Base-by-base conservation (phyloP, 208 protist species). In the Leishmania braziliensis region DNA sequence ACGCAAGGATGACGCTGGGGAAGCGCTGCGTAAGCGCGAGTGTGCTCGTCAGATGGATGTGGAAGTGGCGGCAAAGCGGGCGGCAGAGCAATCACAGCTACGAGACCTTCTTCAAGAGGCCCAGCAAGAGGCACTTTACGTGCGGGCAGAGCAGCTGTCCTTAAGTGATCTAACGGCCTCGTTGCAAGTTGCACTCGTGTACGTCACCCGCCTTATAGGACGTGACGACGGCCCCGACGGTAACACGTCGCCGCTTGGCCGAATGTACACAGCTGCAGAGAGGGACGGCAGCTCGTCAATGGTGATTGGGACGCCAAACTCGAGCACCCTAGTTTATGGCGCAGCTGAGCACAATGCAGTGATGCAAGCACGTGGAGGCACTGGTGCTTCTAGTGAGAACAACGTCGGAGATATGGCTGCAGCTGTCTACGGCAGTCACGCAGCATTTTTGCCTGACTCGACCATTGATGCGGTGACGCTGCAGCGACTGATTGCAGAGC, bases 401-500 rank as follows among this genome's bases (percentile, higher is more conserved):
- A 2, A 5, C 20, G 9, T 4, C 68, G 20, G 43, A 33, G 43
- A n/a, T 72, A 51, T 18, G 3, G 62, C 43, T 18, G 48, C 63
- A 33, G 76, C 60, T 36, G 39, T 9, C 33, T 33, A 54, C 3
- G 5, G 23, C 20, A 26, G 16, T 18, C 50, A 43, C 50, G 16
- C 26, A 60, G 6, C 29, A 5, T 46, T 39, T 29, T 43, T 75
- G 3, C 71, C 46, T 20, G 71, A 46, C 18, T 43, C 43, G 26
- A 0, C 29, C n/a, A 6, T 29, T 26, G 58, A 80, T 33, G 60
- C 26, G 48, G 80, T 76, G 1, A 73, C 77, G 53, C 51, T 85
- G 51, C 53, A 78, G 70, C 82, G 81, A 12, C 71, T 85, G 23
- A 48, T 81, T 51, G 16, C 29, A 26, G 80, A 77, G 33, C 69